Evolutionary conservation across 1,284 basidiomycete species (phyloP).

Genomic region (Sphaerobolus stellatus): DNA sequence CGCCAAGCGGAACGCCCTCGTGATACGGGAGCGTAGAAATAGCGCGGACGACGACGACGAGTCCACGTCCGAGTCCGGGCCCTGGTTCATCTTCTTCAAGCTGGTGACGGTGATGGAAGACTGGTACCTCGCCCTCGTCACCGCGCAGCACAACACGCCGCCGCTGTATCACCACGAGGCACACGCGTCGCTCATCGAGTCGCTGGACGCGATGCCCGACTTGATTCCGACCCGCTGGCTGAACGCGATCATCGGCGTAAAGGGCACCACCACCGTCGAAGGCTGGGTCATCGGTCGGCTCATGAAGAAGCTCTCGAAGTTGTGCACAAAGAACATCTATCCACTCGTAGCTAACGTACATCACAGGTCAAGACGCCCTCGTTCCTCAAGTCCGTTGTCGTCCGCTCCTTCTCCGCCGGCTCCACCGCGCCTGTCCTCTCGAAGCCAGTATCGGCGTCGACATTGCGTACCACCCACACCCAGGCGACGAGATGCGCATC

Average conservation of each 20-base stretch:
- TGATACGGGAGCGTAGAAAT: conserved; percentile 42
- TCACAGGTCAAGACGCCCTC: conserved; percentile 74
- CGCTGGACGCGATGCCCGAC: conserved; percentile 89
- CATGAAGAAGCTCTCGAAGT: conserved; percentile 89
- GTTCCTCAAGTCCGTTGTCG: conserved; percentile 83
- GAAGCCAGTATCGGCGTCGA: conserved; percentile 90
- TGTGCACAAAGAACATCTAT: too few species aligned
- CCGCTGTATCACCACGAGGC: conserved; percentile 68
- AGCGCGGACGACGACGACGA: conserved; percentile 52
- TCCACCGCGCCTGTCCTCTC: conserved; percentile 79
- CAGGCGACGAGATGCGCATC: conserved; percentile 75
- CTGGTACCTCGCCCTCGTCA: conserved; percentile 88
- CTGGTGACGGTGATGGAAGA: conserved; percentile 90
- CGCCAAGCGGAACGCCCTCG: conserved; percentile 84
- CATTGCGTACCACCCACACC: conserved; percentile 59
- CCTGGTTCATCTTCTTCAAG: conserved; percentile 90
- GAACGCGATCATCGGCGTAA: conserved; percentile 90
- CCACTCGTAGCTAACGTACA: too few species aligned
- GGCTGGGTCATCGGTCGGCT: conserved; percentile 83
- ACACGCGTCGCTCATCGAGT: conserved; percentile 85
- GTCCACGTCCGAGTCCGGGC: conserved; percentile 49
- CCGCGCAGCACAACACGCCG: conserved; percentile 63
- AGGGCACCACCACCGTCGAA: conserved; percentile 80
- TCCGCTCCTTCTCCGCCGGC: conserved; percentile 89
- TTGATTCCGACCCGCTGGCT: conserved; percentile 97